Evolutionary conservation across 768 basidiomycete species (phyloP).

Genomic region (Lentinula detonsa): DNA sequence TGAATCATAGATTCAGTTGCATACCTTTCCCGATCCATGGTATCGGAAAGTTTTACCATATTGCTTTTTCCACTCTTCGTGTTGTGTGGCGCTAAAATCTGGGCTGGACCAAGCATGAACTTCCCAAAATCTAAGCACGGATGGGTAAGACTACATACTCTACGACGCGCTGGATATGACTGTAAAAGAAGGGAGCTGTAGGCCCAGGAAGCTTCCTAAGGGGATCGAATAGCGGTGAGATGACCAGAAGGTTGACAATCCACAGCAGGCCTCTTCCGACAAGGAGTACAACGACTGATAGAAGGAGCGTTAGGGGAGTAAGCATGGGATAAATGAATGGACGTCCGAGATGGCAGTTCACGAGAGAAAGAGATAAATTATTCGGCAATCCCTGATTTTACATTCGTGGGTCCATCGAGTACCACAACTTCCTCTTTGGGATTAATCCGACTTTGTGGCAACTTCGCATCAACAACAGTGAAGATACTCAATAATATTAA

Average conservation of each 20-base stretch:
- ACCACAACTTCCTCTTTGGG: constrained; percentile 5
- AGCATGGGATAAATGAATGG: not conserved
- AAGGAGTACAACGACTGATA: constrained; percentile 18
- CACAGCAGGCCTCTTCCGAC: constrained; percentile 30
- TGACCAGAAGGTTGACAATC: constrained; percentile 35
- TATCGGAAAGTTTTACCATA: constrained; percentile 49
- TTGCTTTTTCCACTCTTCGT: constrained; percentile 35
- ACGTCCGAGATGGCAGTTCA: not conserved
- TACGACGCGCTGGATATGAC: constrained; percentile 37
- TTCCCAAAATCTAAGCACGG: not conserved
- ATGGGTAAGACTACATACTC: constrained; percentile 29
- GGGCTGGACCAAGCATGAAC: constrained; percentile 28
- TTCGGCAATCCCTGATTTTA: not conserved
- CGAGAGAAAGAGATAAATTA: not conserved
- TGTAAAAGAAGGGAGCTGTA: constrained; percentile 31
- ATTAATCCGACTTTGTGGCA: not conserved
- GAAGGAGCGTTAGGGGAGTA: not conserved
- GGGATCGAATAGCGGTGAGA: constrained; percentile 43
- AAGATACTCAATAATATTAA: too few relatives aligned
- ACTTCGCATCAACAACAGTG: not conserved
- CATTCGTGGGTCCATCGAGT: not conserved
- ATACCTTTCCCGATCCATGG: constrained; percentile 48
- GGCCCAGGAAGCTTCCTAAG: constrained; percentile 43
- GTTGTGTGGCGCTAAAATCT: constrained; percentile 28
- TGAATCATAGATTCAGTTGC: not conserved